phyloP scores from a whole-genome alignment of 305 asterid species.

The Lippia alba region DNA sequence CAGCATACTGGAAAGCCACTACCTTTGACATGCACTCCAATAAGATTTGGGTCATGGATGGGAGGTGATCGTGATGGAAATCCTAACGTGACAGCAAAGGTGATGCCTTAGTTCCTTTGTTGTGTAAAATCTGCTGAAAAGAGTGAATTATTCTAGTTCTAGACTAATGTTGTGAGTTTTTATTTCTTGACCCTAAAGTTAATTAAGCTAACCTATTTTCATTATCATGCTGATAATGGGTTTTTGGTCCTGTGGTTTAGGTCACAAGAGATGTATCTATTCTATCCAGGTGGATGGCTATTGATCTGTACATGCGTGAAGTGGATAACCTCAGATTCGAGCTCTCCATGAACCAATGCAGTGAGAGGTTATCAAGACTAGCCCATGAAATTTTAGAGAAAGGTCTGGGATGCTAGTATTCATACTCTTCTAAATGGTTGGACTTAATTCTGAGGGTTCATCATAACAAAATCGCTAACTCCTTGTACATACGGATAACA shows the following conservation, averaged over 20 bases:
- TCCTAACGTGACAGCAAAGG: slow-evolving; percentile 99
- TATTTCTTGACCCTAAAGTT: slow-evolving; percentile 2
- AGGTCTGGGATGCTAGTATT: slow-evolving; percentile 51
- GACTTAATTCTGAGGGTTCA: slow-evolving; percentile 15
- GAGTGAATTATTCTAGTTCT: slow-evolving; percentile 1
- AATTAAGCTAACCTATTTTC: slow-evolving; percentile 18
- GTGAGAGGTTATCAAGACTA: slow-evolving; percentile 58
- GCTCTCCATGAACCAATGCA: slow-evolving; percentile 95
- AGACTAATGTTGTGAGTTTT: slow-evolving; percentile 21
- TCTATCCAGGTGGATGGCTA: slow-evolving; percentile 98
- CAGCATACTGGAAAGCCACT: slow-evolving; percentile 97
- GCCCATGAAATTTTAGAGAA: slow-evolving; percentile 82
- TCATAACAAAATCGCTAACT: background rate
- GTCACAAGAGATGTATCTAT: slow-evolving; percentile 92
- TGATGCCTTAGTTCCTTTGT: slow-evolving; percentile 38
- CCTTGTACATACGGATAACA: slow-evolving; percentile 9
- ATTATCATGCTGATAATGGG: slow-evolving; percentile 26
- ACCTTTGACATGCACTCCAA: slow-evolving; percentile 96
- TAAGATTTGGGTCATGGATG: slow-evolving; percentile 99
- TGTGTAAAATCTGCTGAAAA: slow-evolving; percentile 12
- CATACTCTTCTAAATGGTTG: slow-evolving; percentile 18
- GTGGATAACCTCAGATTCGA: slow-evolving; percentile 93
- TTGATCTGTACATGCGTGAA: slow-evolving; percentile 90
- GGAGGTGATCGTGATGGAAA: slow-evolving; percentile 99
- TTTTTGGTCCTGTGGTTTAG: slow-evolving; percentile 46